Evolutionary conservation across 495 filamentous ascomycete species (phyloP), one percentile per base, ranked within the genome.

Genomic region (Penicillium ucsense): DNA sequence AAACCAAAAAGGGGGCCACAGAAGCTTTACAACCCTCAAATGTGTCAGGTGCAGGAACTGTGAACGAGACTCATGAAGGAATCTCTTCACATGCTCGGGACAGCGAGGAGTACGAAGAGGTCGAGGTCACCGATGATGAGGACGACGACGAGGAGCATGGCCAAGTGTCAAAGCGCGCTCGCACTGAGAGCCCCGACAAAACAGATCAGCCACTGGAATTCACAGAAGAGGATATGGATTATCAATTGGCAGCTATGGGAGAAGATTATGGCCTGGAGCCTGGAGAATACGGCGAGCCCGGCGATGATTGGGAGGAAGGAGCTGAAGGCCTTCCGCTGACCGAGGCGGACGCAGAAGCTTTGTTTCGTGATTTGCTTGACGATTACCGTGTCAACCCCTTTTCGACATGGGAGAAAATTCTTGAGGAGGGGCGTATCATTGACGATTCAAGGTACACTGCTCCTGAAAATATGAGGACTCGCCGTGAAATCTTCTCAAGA

Each of bases 141-240:
- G 74, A 31, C 8, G 40, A 70, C 31, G 70, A 76, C 8, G 72
- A 72, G 12, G 69, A 75, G 5, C 72, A 73, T 12, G 69, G 66
- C 9, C 72, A 79, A 40, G 65, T 77, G 3, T 67, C 73, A 10
- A 90, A 90, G 59, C 79, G 85, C 8, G 79, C 80, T 50, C 78
- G 76, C 36, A 86, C 78, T 9, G 80, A 83, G 50, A 78, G 79
- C 1, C 68, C 65, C 36, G 43, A 54, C 4, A 69, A 69, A 11
- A 72, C 81, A 36, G 66, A 74, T 28, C 72, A 78, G 28, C 83
- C 86, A 0, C 60, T 94, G 36, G 92, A 98, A 54, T 96, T 97
- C 58, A 86, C 87, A 29, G 92, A 97, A 60, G 90, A 91, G 38
- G 94, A 98, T 60, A 91, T 98, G 50, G 89, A 86, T 32, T 91